phyloP scores from a whole-genome alignment of 306 rosid genomes.

The Clitoria ternatea region DNA sequence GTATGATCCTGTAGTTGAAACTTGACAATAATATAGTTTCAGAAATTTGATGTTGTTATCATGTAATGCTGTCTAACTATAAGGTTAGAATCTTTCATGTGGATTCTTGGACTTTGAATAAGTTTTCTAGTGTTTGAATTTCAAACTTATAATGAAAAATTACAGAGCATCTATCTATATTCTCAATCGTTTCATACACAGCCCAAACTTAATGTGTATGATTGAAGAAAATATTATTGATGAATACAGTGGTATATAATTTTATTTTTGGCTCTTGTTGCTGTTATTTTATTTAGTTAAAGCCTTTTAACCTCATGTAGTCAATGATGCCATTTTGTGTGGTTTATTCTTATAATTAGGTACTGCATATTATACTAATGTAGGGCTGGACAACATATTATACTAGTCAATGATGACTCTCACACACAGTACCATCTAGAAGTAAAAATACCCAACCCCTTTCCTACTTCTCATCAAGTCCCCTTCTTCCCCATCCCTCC shows the following conservation, averaged over 20 bases:
- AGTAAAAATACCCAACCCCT: neutral
- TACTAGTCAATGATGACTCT: too few relatives aligned
- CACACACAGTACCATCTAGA: neutral
- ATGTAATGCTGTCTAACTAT: neutral
- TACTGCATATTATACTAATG: neutral
- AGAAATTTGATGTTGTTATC: neutral
- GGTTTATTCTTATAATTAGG: neutral
- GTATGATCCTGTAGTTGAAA: neutral
- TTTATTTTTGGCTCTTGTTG: neutral
- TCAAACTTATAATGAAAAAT: conserved; percentile 9
- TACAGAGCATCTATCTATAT: neutral
- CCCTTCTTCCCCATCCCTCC: too few relatives aligned
- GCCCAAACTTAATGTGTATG: neutral
- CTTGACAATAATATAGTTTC: conserved; percentile 4
- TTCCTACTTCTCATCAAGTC: neutral
- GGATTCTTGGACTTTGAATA: conserved; percentile 16
- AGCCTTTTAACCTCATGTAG: neutral
- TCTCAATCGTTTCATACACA: neutral
- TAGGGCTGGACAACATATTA: neutral
- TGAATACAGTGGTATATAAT: neutral
- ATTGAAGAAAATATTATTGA: neutral
- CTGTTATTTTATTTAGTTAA: neutral
- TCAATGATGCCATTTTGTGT: conserved; percentile 9
- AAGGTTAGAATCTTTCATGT: neutral
- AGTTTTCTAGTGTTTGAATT: neutral